Evolutionary conservation across 495 filamentous ascomycete species (phyloP), one percentile per base, ranked within the genome.

Genomic region (Usnea hakonensis): DNA sequence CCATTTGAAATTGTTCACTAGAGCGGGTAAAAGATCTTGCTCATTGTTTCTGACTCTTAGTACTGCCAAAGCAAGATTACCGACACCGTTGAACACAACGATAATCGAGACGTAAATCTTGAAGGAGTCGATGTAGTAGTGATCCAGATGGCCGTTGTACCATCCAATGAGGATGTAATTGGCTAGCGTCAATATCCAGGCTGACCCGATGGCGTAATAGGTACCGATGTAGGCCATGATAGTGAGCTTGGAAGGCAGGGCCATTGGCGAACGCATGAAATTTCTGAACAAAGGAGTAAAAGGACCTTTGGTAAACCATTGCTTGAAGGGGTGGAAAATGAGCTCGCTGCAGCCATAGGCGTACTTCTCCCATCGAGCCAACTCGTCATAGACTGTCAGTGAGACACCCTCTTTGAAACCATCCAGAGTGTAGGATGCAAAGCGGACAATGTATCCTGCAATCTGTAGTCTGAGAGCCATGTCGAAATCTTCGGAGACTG

Each of bases 341-440:
- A 92, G 74, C 71, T 92, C 89, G 76, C 87, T 90, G 71, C 89
- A 92, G n/a, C 89, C 89, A 69, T 91, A 92, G 6, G 89, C 89
- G 72, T 91, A 91, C 72, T 91, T 91, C 67, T 91, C 88, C 88
- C 88, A 91, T 36, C 89, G 85, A 5, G 87, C 85, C 30, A 92
- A 76, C 70, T 92, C 89, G 71, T 92, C 89, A 72, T 92, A 92
- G 35, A 92, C 89, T 11, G 89, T 92, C 14, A 92, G 78, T 16
- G 89, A 92, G 32, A 92, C 89, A 64, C 89, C 89, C 70, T 92
- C 89, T 71, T 91, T 91, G 76, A 90, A 92, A 55, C 86, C 89
- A 32, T 89, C 83, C 54, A 84, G 83, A 28, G 85, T 81, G 78
- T 87, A 92, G 16, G 86, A 83, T 32, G 83, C 89, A 1, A 91